A percentile compares a stretch with the other conserved stretches of the same genome.
Conservation (phyloP, 345 rosid genomes). For the Draba incana region DNA sequence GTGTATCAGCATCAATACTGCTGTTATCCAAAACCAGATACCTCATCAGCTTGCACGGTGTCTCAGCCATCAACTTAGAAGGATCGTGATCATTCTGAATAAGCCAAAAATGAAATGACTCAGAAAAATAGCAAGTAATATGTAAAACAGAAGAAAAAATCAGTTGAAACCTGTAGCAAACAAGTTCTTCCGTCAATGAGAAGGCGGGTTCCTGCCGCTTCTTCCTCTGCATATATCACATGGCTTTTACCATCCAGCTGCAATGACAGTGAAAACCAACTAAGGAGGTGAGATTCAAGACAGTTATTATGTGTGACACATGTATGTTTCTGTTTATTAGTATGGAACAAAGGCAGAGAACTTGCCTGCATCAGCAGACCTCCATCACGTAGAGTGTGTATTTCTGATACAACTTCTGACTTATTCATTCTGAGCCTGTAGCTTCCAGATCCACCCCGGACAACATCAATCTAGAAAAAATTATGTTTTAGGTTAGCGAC, state of each 20-base stretch:
- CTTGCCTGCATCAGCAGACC: conserved; percentile 99
- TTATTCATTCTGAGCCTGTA: conserved; percentile 83
- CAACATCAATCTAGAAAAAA: conserved; percentile 77
- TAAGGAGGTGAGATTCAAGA: conserved; percentile 28
- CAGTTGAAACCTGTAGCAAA: conserved; percentile 72
- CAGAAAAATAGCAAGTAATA: background rate
- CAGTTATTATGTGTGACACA: conserved; percentile 5
- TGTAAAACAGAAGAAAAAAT: conserved; percentile 23
- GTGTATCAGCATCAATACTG: conserved; percentile 90
- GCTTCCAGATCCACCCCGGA: conserved; percentile 94
- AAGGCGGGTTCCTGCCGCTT: conserved; percentile 99
- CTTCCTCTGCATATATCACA: conserved; percentile 99
- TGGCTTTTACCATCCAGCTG: conserved; percentile 99
- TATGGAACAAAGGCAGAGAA: conserved; percentile 25
- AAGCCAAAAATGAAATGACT: conserved; percentile 30
- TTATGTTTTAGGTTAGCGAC: conserved; percentile 14
- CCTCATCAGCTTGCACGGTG: conserved; percentile 98
- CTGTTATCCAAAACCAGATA: conserved; percentile 87
- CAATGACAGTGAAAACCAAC: conserved; percentile 23
- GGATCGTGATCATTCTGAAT: conserved; percentile 97
- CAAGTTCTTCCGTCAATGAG: conserved; percentile 99
- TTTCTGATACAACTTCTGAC: conserved; percentile 93
- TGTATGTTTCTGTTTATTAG: conserved; percentile 10
- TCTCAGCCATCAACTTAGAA: conserved; percentile 93
- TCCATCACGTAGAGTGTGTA: conserved; percentile 98